Evolutionary conservation across 192 early-diverging fungal genomes (phyloP), one percentile per base, ranked within the genome.

Genomic region (Rhizophagus sp.): DNA sequence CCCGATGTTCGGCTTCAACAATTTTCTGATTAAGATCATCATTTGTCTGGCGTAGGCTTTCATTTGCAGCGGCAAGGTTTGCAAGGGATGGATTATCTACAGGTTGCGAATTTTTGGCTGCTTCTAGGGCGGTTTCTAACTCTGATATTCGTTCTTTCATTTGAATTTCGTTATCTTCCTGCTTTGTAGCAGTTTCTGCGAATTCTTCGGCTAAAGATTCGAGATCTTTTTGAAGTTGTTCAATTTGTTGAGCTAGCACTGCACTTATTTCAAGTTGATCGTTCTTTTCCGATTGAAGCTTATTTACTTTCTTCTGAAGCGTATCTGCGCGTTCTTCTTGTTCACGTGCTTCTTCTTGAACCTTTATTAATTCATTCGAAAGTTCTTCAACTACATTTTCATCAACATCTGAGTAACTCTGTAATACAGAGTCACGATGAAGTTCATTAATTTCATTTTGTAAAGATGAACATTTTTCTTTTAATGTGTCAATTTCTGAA

Each of bases 161-260:
- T 36, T 19, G 17, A 17, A 76, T 79, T 24, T 86, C 80, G 10
- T 81, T 80, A 63, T 82, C 83, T 74, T 84, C 85, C 69, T 81
- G 82, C 13, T 77, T 66, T 2, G 81, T 79, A 5, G 73, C 81
- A 3, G 83, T 79, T 25, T 83, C 65, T 24, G 83, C 64, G 72
- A 84, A 84, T 67, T 86, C 85, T 25, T 81, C 79, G 12, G 85
- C 81, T 8, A 86, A 72, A 24, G 74, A 78, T 57, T 84, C 83
- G 25, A 86, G 80, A 39, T 86, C 85, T 27, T 81, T 73, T 17
- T 79, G 83, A 47, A 84, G n/a, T 41, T 70, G 70, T 67, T 84
- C 80, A 49, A 84, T 25, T 79, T 79, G 78, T 19, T 70, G 22
- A 15, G 33, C n/a, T 41, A 79, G 39, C 1, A 71, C 68, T 1